Conservation (phyloP, 2,329 filamentous ascomycete genomes). For the Fusarium staphyleae region DNA sequence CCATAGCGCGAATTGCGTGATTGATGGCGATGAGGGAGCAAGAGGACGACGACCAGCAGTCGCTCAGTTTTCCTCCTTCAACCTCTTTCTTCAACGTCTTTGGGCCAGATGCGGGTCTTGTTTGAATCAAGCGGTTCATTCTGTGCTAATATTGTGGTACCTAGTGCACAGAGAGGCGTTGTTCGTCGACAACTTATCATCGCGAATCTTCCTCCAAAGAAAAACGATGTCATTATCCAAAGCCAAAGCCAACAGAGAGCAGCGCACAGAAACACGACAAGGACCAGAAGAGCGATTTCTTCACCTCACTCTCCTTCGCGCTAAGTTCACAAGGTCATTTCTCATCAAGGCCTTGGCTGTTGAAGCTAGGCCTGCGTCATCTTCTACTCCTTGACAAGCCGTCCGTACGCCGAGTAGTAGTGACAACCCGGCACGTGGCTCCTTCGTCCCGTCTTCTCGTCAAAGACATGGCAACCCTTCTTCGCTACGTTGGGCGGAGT, state of each 20-base stretch:
- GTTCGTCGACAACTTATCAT: not conserved
- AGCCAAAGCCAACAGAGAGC: constrained; percentile 7
- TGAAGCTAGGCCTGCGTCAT: constrained; percentile 1
- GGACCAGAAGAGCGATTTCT: constrained; percentile 9
- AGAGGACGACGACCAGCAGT: constrained; percentile 15
- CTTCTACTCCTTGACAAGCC: constrained; percentile 51
- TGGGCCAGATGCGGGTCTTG: constrained; percentile 26
- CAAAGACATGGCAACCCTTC: constrained; percentile 82
- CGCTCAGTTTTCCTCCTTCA: constrained; percentile 24
- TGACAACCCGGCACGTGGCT: constrained; percentile 74
- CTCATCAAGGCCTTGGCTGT: constrained; percentile 24
- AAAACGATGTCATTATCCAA: constrained; percentile 5
- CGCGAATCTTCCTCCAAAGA: not conserved
- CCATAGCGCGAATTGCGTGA: constrained; percentile 32
- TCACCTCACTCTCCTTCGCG: constrained; percentile 12
- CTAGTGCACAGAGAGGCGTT: constrained; percentile 9
- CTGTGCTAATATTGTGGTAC: constrained; percentile 28
- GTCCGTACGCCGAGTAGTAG: constrained; percentile 72
- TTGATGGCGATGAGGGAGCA: constrained; percentile 15
- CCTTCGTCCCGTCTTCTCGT: constrained; percentile 75
- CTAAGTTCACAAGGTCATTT: constrained; percentile 33
- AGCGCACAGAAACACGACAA: constrained; percentile 11
- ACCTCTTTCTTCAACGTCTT: constrained; percentile 27
- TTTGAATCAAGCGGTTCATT: constrained; percentile 23
- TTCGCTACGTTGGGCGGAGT: constrained; percentile 89